Evolutionary conservation across 179 eudicot species (phyloP), one percentile per base, ranked within the genome.

Genomic region (Camellia oleifera): DNA sequence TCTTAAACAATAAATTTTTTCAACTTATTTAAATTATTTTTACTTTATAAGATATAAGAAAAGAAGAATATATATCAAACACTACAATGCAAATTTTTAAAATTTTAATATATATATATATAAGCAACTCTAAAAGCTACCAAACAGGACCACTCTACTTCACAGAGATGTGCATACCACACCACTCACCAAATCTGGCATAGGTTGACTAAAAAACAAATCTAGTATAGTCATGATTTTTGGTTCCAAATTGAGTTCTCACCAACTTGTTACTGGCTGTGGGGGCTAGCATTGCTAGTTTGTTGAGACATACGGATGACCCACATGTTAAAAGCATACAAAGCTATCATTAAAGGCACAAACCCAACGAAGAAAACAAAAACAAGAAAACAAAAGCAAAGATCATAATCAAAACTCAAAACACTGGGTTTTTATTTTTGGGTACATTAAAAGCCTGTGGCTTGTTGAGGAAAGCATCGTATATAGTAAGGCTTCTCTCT

Each of bases 291-390:
- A 57, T 58, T n/a, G 69, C 26, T 10, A 42, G 66, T 65, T 54
- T 26, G 18, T 52, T 80, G 84, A 83, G 89, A 90, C 90, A 90
- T 84, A 85, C 65, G 86, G 86, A 89, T 86, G 76, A 48, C 73
- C 67, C 84, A 82, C 77, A 76, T 86, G 79, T 77, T 82, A 86
- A 89, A 81, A 89, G 88, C 89, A 82, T 86, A 87, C 79, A 85
- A 86, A 83, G 82, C 79, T 88, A 91, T 91, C 78, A 89, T 91
- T 88, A 85, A 71, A 83, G 85, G 81, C 86, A 80, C 83, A 81
- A 84, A 81, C 79, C 72, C 84, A 74, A 80, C 72, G 40, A 75
- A 18, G 77, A 81, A 87, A 72, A 23, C 64, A 81, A 85, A 86
- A 74, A 80, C 77, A 75, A 18, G 77, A 81, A 87, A 72, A 23